phyloP scores from a whole-genome alignment of 225 moss, liverwort and hornwort species.

The Marchantia polymorpha region DNA sequence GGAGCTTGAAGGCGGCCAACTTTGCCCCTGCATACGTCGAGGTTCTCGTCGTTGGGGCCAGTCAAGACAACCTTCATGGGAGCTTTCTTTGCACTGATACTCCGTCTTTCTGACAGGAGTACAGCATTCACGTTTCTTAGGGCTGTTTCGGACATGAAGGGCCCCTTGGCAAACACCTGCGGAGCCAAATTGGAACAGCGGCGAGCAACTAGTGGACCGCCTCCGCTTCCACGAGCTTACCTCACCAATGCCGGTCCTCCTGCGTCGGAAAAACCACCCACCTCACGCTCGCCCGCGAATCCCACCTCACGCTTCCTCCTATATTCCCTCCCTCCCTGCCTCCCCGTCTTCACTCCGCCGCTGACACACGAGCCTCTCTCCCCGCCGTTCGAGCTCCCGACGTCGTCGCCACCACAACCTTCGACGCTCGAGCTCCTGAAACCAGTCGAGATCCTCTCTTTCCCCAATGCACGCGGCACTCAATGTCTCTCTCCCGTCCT shows the following conservation, averaged over 20 bases:
- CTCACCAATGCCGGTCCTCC: slow-evolving; percentile 9
- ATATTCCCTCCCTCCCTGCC: no score
- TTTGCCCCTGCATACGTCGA: slow-evolving; percentile 37
- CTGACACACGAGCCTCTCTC: not conserved
- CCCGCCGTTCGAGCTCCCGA: not conserved
- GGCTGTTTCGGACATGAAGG: slow-evolving; percentile 66
- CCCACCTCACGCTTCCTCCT: not conserved
- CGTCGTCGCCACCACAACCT: not conserved
- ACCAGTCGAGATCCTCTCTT: not conserved
- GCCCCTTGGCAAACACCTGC: not conserved
- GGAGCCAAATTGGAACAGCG: slow-evolving; percentile 1
- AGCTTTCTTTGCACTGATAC: slow-evolving; percentile 40
- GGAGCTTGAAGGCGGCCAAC: slow-evolving; percentile 14
- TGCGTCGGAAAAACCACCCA: not conserved
- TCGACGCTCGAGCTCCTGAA: not conserved
- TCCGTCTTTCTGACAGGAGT: slow-evolving; percentile 54
- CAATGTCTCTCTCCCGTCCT: not conserved
- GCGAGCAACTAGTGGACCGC: not conserved
- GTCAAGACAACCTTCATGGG: slow-evolving; percentile 74
- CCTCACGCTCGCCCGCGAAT: not conserved
- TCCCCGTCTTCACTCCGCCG: not conserved
- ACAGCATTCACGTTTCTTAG: slow-evolving; percentile 58
- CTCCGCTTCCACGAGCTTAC: not conserved
- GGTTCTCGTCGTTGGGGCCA: slow-evolving; percentile 71
- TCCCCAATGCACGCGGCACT: slow-evolving; percentile 1